Base-by-base conservation (phyloP, 2,329 filamentous ascomycete genomes). In the Ilyonectria sp. region DNA sequence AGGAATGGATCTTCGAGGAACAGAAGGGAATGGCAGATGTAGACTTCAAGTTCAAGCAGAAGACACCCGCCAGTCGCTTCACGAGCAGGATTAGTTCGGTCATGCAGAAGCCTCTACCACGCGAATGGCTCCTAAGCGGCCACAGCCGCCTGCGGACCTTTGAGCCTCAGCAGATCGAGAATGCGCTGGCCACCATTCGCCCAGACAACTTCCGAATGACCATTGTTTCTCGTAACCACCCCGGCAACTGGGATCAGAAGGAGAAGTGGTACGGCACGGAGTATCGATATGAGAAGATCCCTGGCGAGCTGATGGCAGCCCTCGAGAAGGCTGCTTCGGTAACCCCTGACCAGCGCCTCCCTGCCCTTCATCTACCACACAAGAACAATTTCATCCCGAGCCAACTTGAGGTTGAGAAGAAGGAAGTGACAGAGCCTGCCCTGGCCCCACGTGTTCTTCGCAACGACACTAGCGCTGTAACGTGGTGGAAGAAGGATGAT, bases 181-280 rank as follows among this genome's bases (percentile, higher is more conserved):
- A 92, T 70, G 93, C 91, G 0, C 84, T 98, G 74, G 86, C 88
- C 5, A 93, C 89, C 76, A 82, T 99, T 54, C 88, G 91, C 21
- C 93, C 95, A 0, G 95, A 98, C 78, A 98, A 98, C 78, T 94
- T 98, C 83, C 90, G 94, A 33, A 87, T 98, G 79, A 91, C 90
- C 2, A 86, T 98, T 56, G 90, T 97, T 31, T 95, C 94, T 26
- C 93, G 94, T 76, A 92, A 93, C 9, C 93, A 91, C 72, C 95
- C 95, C 0, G 95, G 94, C 0, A 87, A 90, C 58, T 98, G 94
- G 93, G 88, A 97, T 71, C 84, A 91, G 79, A 97, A 93, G 77
- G 96, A 99, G 83, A 94, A 95, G 78, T 99, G 96, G 96, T 99
- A 99, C 75, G 95, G 95, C 9, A 99, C 96, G 0, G 95, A 98